phyloP scores from a whole-genome alignment of 257 asterid species.

The Petrea volubilis region DNA sequence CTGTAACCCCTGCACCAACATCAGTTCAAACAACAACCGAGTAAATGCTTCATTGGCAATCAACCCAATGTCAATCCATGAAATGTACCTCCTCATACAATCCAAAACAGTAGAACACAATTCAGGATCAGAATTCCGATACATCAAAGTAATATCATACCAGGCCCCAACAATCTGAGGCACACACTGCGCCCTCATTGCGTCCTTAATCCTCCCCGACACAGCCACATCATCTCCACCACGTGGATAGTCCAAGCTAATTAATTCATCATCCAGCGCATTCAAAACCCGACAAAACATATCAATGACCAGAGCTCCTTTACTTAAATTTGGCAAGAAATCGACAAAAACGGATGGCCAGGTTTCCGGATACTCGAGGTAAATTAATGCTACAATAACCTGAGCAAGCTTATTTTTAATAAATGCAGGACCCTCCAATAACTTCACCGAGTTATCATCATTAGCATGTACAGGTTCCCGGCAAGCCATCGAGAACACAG shows the following conservation, averaged over 20 bases:
- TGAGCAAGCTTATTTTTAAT: constrained; percentile 93
- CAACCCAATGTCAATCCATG: constrained; percentile 95
- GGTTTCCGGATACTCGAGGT: constrained; percentile 73
- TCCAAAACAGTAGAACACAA: constrained; percentile 74
- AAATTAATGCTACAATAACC: constrained; percentile 78
- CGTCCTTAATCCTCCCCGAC: constrained; percentile 79
- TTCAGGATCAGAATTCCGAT: constrained; percentile 67
- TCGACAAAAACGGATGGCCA: constrained; percentile 93
- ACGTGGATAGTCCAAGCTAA: constrained; percentile 82
- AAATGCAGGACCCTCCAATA: constrained; percentile 78
- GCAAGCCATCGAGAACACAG: constrained; percentile 75
- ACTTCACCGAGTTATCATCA: constrained; percentile 44
- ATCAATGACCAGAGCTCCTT: constrained; percentile 76
- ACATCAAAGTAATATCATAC: constrained; percentile 65
- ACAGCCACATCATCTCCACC: constrained; percentile 61
- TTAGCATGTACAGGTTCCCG: constrained; percentile 54
- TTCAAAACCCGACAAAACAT: constrained; percentile 90
- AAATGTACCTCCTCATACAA: constrained; percentile 68
- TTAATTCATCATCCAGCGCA: constrained; percentile 81
- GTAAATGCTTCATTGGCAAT: constrained; percentile 70
- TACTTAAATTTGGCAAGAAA: constrained; percentile 67
- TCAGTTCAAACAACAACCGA: constrained; percentile 69
- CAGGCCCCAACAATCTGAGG: constrained; percentile 79
- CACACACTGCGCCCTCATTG: constrained; percentile 92
- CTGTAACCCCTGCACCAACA: constrained; percentile 58